Base-by-base conservation (phyloP, 2,329 filamentous ascomycete genomes). In the Alternaria angustiovoidea region DNA sequence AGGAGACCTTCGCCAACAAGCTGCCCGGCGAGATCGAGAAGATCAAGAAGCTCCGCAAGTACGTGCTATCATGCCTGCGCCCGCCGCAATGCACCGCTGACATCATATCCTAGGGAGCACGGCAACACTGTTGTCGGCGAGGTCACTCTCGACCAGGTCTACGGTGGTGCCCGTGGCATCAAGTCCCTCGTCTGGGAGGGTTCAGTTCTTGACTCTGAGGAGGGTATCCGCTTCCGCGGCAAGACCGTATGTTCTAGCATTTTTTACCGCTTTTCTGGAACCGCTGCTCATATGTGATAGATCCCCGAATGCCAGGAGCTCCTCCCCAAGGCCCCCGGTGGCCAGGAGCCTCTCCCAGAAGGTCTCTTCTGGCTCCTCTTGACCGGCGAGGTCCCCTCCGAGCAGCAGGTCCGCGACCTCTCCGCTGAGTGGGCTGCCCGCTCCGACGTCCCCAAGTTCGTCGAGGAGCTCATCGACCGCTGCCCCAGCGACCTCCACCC, bases 311-410 rank as follows among this genome's bases (percentile, higher is more conserved):
- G 94, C 89, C 95, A 98, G 87, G 86, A 97, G 83, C 85, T 97
- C 76, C 93, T 99, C 61, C 95, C 95, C 82, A 97, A 96, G 87
- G 95, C 94, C 66, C 93, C 94, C 68, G 95, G 95, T 78, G 95
- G 95, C 85, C 88, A 93, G 81, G 94, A 99, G 88, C 95, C 95
- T 79, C 90, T 99, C 58, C 95, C 95, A 63, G 95, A 99, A 88
- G 94, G 94, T 88, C 93, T 99, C 80, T 99, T 99, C 91, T 99
- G 95, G 95, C 91, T 99, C 74, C 92, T 99, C 80, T 83, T 99
- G 82, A 99, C 95, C 68, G 95, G 95, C 73, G 95, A 99, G 88
- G 92, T 99, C 72, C 95, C 95, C 74, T 91, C 89, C 71, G 95
- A 98, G 87, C 92, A 97, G 86, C 95, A 99, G 87, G 95, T 98